phyloP scores from a whole-genome alignment of 768 basidiomycete genomes.

The Naematelia encephala region DNA sequence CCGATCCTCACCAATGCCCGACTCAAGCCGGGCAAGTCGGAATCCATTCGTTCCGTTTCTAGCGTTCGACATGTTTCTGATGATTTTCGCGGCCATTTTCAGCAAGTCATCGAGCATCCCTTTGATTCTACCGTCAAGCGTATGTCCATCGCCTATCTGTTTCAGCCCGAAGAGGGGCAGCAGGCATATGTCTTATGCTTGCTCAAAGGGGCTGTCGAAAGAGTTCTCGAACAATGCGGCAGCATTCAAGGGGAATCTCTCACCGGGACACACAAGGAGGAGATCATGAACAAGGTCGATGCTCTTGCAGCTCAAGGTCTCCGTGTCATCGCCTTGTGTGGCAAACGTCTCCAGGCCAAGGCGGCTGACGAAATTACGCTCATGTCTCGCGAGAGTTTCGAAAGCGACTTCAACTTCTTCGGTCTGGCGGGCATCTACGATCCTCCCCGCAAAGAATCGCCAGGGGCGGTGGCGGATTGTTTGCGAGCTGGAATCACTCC shows the following conservation, averaged over 20 bases:
- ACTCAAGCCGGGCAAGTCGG: neutral
- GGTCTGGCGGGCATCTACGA: constrained; percentile 60
- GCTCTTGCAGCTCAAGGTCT: constrained; percentile 53
- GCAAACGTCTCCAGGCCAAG: constrained; percentile 45
- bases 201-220: constrained; percentile 54
- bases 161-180: constrained; percentile 19
- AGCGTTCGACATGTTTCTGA: constrained; percentile 29
- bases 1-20: constrained; percentile 46
- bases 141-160: constrained; percentile 53
- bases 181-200: constrained; percentile 39
- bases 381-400: constrained; percentile 54
- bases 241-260: constrained; percentile 39
- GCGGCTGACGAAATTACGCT: constrained; percentile 44
- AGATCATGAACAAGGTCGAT: constrained; percentile 42
- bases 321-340: constrained; percentile 53
- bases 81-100: constrained; percentile 44
- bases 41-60: constrained; percentile 16
- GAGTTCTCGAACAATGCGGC: constrained; percentile 57
- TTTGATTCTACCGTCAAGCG: constrained; percentile 59
- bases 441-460: constrained; percentile 59
- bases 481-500: constrained; percentile 58
- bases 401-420: constrained; percentile 57
- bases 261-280: constrained; percentile 33
- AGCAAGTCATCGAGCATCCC: constrained; percentile 53
- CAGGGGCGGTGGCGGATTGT: constrained; percentile 58